phyloP scores from a whole-genome alignment of 2,329 filamentous ascomycete genomes.

The Cryphonectria nitschkei region DNA sequence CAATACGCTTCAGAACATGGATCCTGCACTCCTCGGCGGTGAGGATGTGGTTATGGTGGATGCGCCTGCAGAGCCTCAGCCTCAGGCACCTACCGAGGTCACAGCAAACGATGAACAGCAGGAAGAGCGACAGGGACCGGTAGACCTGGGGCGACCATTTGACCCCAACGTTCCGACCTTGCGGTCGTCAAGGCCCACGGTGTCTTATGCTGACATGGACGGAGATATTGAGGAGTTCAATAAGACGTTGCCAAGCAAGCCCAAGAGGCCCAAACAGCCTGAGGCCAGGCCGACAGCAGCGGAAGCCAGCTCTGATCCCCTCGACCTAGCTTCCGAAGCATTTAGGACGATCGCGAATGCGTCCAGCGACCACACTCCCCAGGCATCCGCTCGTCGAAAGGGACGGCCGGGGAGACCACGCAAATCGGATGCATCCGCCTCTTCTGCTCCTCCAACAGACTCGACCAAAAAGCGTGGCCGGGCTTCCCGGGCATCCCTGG shows the following conservation, averaged over 20 bases:
- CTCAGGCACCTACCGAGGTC: slow-evolving; percentile 16
- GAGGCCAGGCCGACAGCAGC: slow-evolving; percentile 19
- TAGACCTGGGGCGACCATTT: slow-evolving; percentile 36
- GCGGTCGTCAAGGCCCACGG: slow-evolving; percentile 55
- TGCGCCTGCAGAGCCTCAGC: slow-evolving; percentile 23
- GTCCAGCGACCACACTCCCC: not conserved
- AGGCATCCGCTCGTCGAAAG: slow-evolving; percentile 13
- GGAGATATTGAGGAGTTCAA: slow-evolving; percentile 48
- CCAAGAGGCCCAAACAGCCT: slow-evolving; percentile 23
- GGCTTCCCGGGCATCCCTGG: slow-evolving; percentile 30
- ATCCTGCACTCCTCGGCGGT: slow-evolving; percentile 52
- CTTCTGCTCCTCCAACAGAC: slow-evolving; percentile 24
- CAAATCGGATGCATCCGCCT: slow-evolving; percentile 29
- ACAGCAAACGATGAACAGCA: slow-evolving; percentile 21
- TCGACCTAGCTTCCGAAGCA: slow-evolving; percentile 39
- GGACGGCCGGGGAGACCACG: slow-evolving; percentile 36
- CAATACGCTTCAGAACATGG: slow-evolving; percentile 49
- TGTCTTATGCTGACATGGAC: slow-evolving; percentile 56
- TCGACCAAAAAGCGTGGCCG: slow-evolving; percentile 28
- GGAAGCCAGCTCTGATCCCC: slow-evolving; percentile 35
- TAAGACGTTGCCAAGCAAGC: slow-evolving; percentile 37
- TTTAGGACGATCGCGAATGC: slow-evolving; percentile 36
- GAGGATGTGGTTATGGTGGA: slow-evolving; percentile 31
- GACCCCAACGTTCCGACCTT: slow-evolving; percentile 53
- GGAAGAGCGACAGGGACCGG: not conserved